Base-by-base conservation (phyloP, 768 basidiomycete species). In the Rhodotorula babjevae region DNA sequence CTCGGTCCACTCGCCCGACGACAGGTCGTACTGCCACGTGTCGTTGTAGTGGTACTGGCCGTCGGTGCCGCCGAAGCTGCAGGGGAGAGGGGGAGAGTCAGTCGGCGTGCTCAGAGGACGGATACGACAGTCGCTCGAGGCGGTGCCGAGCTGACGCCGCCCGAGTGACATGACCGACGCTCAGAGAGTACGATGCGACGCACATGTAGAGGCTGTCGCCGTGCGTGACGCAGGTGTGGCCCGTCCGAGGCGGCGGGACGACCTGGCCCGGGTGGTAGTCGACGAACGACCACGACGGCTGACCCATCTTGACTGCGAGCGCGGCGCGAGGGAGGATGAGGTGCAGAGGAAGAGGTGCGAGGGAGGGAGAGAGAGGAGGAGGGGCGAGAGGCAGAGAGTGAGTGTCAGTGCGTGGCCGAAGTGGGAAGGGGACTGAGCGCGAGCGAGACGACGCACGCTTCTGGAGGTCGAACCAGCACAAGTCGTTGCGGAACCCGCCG, bases 1-100 rank as follows among this genome's bases (percentile, higher is more conserved):
- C 80, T 99, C 96, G 8, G 89, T 85, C 96, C 96, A 99, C 58
- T 82, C 86, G 65, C 86, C 85, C 0, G 91, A 89, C 52, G 84
- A 84, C 63, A 93, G 83, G 80, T 95, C 92, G 81, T 91, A 98
- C 3, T 88, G 85, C 96, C 96, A 99, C 14, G 93, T 97, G 80
- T 99, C 96, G 81, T 98, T 99, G 83, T 99, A 99, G 80, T 98
- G 96, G 82, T 90, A 98, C 79, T 89, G 88, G n/a, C 94, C 94
- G 79, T 99, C 96, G 21, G 96, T 99, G 60, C 96, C 96, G 46
- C 96, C 96, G 77, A 99, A 98, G 62, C 91, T 94, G 73, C n/a
- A 18, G 27, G 56, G 56, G 11, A 23, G 49, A 53, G 49, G 23
- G 49, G 3, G 21, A 50, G 49, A 3, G 49, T 50, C 49, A 50